Evolutionary conservation across 306 rosid genomes (phyloP).

Genomic region (Trichosanthes cucumerina): DNA sequence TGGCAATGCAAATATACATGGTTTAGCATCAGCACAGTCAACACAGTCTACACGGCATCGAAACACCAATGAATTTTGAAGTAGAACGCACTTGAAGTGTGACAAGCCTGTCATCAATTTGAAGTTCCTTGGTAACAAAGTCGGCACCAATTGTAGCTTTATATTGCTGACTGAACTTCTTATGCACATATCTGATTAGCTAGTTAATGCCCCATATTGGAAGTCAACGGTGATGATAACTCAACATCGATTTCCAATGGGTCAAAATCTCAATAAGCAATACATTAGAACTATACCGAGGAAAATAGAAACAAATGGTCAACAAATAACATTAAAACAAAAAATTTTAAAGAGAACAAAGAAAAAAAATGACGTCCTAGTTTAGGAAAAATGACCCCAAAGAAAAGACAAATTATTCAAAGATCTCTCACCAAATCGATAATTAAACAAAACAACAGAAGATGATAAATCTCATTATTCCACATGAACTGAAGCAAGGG

Average conservation of each 20-base stretch:
- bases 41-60: neutral
- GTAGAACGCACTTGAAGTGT: slow-evolving; percentile 74
- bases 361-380: neutral
- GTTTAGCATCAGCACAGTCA: neutral
- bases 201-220: slow-evolving; percentile 31
- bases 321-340: neutral
- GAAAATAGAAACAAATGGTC: neutral
- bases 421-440: neutral
- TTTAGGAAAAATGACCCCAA: neutral
- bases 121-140: slow-evolving; percentile 93
- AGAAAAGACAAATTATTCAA: neutral
- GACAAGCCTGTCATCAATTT: slow-evolving; percentile 84
- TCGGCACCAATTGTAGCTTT: slow-evolving; percentile 99
- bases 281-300: neutral
- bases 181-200: slow-evolving; percentile 70
- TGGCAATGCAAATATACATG: slow-evolving; percentile 20
- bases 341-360: neutral
- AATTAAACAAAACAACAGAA: neutral
- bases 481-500: neutral
- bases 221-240: neutral
- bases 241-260: neutral
- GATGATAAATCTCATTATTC: neutral
- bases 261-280: neutral
- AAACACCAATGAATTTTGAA: neutral
- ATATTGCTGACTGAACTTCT: slow-evolving; percentile 94